A percentile compares a stretch with the other conserved stretches of the same genome.
Evolutionary conservation across 2,329 filamentous ascomycete genomes (phyloP).

Genomic region (Aspergillus quadricinctus): DNA sequence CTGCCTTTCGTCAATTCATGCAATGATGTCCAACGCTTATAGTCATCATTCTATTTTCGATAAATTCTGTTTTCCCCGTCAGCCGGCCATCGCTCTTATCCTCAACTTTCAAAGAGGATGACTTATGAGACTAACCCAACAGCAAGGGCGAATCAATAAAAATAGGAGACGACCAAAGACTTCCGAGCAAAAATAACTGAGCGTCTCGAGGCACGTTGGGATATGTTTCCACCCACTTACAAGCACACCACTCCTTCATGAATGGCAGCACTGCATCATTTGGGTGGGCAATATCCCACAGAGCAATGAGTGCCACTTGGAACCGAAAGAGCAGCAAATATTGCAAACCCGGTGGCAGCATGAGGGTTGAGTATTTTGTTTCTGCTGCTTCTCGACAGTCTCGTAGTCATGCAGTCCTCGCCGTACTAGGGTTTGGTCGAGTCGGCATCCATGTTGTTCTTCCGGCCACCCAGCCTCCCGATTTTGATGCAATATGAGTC

Average conservation of each 20-base stretch:
- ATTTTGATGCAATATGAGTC: slow-evolving; percentile 8
- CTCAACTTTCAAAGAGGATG: background rate
- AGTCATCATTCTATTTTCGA: slow-evolving; percentile 15
- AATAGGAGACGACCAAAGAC: slow-evolving; percentile 1
- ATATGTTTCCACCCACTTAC: background rate
- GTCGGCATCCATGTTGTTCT: slow-evolving; percentile 8
- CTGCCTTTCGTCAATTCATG: slow-evolving; percentile 24
- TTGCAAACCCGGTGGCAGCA: background rate
- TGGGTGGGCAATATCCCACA: background rate
- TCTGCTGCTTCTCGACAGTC: slow-evolving; percentile 3
- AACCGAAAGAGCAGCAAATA: background rate
- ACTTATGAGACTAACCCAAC: slow-evolving; percentile 1
- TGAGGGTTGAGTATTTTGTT: background rate
- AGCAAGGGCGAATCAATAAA: slow-evolving; percentile 6
- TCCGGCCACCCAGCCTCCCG: slow-evolving; percentile 24
- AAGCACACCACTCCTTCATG: background rate
- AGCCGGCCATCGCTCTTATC: slow-evolving; percentile 5
- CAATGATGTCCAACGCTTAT: slow-evolving; percentile 31
- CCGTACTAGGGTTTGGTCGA: slow-evolving; percentile 4
- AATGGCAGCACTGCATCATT: background rate
- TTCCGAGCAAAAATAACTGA: background rate
- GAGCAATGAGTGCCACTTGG: background rate
- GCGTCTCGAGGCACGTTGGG: background rate
- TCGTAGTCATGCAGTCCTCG: slow-evolving; percentile 11
- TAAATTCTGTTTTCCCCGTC: slow-evolving; percentile 18